phyloP scores from a whole-genome alignment of 371 early-diverging fungal species.

The Zancudomyces culisetae region DNA sequence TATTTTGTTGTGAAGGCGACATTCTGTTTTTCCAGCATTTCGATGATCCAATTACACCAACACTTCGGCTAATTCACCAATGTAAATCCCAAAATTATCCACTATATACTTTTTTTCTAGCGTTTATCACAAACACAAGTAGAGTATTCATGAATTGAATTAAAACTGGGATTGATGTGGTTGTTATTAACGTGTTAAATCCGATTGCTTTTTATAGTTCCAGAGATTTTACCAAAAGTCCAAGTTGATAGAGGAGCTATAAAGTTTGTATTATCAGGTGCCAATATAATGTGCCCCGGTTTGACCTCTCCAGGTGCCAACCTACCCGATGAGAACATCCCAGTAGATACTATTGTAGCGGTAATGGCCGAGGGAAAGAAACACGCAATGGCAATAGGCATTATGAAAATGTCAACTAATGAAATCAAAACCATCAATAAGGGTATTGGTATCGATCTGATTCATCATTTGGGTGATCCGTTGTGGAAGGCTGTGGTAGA shows the following conservation, averaged over 20 bases:
- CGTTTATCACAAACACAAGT: constrained; percentile 26
- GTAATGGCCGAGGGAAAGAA: constrained; percentile 94
- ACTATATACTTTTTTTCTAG: constrained; percentile 1
- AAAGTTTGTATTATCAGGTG: constrained; percentile 89
- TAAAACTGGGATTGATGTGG: no score
- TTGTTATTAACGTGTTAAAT: no score
- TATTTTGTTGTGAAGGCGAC: constrained; percentile 60
- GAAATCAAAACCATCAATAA: constrained; percentile 83
- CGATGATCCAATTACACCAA: constrained; percentile 79
- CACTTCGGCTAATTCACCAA: constrained; percentile 70
- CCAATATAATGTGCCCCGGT: constrained; percentile 97
- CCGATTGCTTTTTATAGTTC: constrained; percentile 22
- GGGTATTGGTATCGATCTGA: constrained; percentile 75
- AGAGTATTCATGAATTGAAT: no score
- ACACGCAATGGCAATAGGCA: constrained; percentile 77
- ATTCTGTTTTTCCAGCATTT: constrained; percentile 86
- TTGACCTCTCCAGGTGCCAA: constrained; percentile 81
- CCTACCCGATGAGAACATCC: constrained; percentile 50
- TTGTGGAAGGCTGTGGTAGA: constrained; percentile 51
- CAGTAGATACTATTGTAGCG: constrained; percentile 61
- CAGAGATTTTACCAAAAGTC: constrained; percentile 70
- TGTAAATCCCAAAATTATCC: no score
- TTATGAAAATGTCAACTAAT: constrained; percentile 67
- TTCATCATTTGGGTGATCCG: constrained; percentile 72
- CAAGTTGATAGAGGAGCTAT: constrained; percentile 96